These are phyloP conservation scores for Protea cynaroides DNA, from an alignment of 164 flowering plant genomes.

Conservation along the genomic window DNA sequence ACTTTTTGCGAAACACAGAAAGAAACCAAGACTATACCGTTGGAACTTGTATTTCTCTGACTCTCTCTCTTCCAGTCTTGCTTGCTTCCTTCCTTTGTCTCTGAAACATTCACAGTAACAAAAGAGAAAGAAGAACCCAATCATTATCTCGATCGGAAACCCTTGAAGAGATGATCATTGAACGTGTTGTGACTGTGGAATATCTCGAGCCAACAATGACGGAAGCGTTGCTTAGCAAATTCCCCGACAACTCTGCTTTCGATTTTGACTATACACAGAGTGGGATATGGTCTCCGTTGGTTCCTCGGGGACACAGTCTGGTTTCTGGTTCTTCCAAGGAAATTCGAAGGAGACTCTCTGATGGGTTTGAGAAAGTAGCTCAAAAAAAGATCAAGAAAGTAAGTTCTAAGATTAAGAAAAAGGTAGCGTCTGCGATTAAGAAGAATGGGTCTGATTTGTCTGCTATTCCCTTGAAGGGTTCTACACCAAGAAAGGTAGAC, in stretches of 20 bases:
- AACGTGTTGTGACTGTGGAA: constrained; percentile 40
- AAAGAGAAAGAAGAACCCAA: too few relatives aligned
- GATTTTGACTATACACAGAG: constrained; percentile 89
- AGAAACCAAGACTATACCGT: background rate
- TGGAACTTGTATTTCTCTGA: background rate
- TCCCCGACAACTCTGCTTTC: constrained; percentile 70
- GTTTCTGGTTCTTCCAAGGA: constrained; percentile 5
- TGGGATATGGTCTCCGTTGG: constrained; percentile 80
- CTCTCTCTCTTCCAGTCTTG: background rate
- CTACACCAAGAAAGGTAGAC: constrained; percentile 19
- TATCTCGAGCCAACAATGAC: constrained; percentile 57
- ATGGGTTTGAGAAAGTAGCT: constrained; percentile 6
- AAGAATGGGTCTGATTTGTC: constrained; percentile 18
- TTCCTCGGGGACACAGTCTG: constrained; percentile 27
- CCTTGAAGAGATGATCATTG: constrained; percentile 11
- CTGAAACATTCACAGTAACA: background rate
- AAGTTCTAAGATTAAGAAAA: constrained; percentile 17
- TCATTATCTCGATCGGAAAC: background rate
- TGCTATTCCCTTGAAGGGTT: constrained; percentile 19
- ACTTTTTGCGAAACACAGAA: background rate
- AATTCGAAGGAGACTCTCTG: constrained; percentile 17
- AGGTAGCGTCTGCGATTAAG: constrained; percentile 9
- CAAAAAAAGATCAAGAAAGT: background rate
- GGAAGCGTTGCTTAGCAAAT: constrained; percentile 58
- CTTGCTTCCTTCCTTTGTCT: background rate